Evolutionary conservation across 768 basidiomycete genomes (phyloP).

Genomic region (Pulveroboletus sp.): DNA sequence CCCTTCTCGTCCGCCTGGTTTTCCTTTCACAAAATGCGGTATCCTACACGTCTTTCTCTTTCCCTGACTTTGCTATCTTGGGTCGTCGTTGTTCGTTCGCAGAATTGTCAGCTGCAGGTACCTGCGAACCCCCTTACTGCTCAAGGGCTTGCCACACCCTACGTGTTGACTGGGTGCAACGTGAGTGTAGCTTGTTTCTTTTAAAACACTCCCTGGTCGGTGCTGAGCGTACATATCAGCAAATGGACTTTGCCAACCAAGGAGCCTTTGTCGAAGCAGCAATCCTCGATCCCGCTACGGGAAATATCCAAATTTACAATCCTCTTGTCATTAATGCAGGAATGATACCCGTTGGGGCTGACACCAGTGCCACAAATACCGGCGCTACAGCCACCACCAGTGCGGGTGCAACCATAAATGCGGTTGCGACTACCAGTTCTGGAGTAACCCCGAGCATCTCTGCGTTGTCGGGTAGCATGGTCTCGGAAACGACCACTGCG

Average conservation of each 20-base stretch:
- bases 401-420: background rate
- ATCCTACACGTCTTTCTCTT: constrained; percentile 5
- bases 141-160: constrained; percentile 25
- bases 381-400: background rate
- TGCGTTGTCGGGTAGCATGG: background rate
- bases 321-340: constrained; percentile 29
- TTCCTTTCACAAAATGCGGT: constrained; percentile 10
- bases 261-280: constrained; percentile 25
- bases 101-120: constrained; percentile 20
- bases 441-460: background rate
- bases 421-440: background rate
- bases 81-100: constrained; percentile 14
- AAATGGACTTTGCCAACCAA: constrained; percentile 25
- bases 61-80: constrained; percentile 13
- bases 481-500: background rate
- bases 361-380: background rate
- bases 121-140: constrained; percentile 22
- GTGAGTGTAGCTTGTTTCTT: constrained; percentile 4
- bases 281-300: constrained; percentile 28
- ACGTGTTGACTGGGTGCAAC: constrained; percentile 26
- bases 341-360: constrained; percentile 17
- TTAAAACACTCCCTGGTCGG: background rate
- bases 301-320: constrained; percentile 23
- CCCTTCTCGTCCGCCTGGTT: background rate
- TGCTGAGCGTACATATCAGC: constrained; percentile 8